Percentiles rank a stretch among this genome's conserved stretches.
phyloP scores from a whole-genome alignment of 2,329 filamentous ascomycete genomes.

The Penicillium sp. region DNA sequence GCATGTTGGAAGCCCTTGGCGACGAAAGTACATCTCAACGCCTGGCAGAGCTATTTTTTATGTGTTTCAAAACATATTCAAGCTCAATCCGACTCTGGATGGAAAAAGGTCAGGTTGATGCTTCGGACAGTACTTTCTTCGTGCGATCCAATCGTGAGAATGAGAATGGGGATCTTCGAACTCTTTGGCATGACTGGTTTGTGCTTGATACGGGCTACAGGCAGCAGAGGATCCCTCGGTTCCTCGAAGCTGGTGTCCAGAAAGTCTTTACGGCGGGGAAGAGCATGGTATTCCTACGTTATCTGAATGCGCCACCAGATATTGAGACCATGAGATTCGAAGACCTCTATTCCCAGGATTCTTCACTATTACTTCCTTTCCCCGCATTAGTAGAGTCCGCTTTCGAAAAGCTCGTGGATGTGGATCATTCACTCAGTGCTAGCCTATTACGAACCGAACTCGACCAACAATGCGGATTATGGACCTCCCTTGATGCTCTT shows the following conservation, averaged over 20 bases:
- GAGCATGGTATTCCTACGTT: conserved; percentile 78
- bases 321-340: conserved; percentile 34
- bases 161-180: conserved; percentile 57
- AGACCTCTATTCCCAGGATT: conserved; percentile 42
- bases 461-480: conserved; percentile 67
- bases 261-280: conserved; percentile 87
- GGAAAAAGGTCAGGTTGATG: conserved; percentile 69
- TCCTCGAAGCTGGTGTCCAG: conserved; percentile 66
- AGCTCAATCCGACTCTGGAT: conserved; percentile 82
- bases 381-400: conserved; percentile 69
- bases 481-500: conserved; percentile 64
- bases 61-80: conserved; percentile 79
- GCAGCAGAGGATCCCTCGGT: conserved; percentile 67
- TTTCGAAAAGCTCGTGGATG: conserved; percentile 74
- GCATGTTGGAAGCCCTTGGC: conserved; percentile 67
- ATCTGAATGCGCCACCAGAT: conserved; percentile 55
- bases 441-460: conserved; percentile 65
- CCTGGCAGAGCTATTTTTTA: conserved; percentile 70
- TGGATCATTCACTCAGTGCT: conserved; percentile 70
- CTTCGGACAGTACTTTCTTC: conserved; percentile 72
- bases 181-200: conserved; percentile 76
- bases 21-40: conserved; percentile 62
- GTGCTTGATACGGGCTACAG: conserved; percentile 60
- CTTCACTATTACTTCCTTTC: conserved; percentile 39
- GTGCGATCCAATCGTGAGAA: conserved; percentile 60